phyloP scores from a whole-genome alignment of 1,139 yeast genomes.

The Ogataea hybrid region DNA sequence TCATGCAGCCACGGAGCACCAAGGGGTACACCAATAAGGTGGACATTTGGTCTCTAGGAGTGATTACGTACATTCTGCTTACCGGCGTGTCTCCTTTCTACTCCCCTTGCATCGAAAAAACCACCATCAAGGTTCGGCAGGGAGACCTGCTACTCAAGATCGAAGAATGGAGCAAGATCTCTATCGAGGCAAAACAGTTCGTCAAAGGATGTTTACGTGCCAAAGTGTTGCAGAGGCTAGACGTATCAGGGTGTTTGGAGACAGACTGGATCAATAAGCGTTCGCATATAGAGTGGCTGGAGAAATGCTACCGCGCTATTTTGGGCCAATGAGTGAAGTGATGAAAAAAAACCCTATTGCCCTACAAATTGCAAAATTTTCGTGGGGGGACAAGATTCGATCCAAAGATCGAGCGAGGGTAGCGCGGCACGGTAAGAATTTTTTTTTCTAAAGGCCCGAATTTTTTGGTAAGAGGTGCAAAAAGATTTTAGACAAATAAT shows the following conservation, averaged over 20 bases:
- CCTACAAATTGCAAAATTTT: constrained; percentile 2
- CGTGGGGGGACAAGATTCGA: constrained; percentile 3
- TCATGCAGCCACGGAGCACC: constrained; percentile 18
- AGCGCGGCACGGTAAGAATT: constrained; percentile 3
- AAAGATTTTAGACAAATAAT: not conserved
- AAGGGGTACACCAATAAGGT: constrained; percentile 52
- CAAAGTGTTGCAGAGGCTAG: constrained; percentile 38
- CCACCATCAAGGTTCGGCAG: constrained; percentile 36
- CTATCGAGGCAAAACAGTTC: constrained; percentile 43
- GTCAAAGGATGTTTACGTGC: constrained; percentile 40
- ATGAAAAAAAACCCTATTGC: not conserved
- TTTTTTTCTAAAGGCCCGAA: constrained; percentile 4
- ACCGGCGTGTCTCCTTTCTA: constrained; percentile 65
- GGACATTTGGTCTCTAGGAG: constrained; percentile 69
- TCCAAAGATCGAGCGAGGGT: not conserved
- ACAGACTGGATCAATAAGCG: constrained; percentile 50
- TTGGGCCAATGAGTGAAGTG: constrained; percentile 2
- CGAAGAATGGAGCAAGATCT: constrained; percentile 41
- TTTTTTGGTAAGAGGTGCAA: constrained; percentile 1
- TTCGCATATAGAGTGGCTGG: constrained; percentile 21
- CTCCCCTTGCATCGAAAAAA: constrained; percentile 33
- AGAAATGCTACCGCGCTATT: constrained; percentile 23
- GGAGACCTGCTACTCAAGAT: constrained; percentile 43
- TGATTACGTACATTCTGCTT: constrained; percentile 52
- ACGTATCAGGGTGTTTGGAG: constrained; percentile 36